These are phyloP conservation scores for Pseudogymnoascus sp. DNA, from an alignment of 2,329 filamentous ascomycete species.

Conservation along the genomic window DNA sequence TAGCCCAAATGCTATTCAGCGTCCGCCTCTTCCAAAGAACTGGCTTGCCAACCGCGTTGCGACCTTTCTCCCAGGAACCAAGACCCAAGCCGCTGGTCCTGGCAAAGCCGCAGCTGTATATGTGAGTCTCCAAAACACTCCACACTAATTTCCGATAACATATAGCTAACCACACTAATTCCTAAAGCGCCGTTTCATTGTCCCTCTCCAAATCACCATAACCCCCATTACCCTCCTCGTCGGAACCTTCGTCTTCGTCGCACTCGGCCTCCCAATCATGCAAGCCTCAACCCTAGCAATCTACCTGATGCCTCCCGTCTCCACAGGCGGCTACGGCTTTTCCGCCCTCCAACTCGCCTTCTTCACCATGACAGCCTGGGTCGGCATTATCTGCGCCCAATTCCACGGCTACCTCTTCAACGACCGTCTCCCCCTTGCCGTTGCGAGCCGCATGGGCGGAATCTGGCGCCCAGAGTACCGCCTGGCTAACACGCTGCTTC, in stretches of 20 bases:
- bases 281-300: conserved; percentile 20
- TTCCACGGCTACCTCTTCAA: conserved; percentile 33
- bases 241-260: conserved; percentile 27
- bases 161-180: not conserved
- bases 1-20: conserved; percentile 19
- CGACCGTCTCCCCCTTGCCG: conserved; percentile 32
- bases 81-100: not conserved
- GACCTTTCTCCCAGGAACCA: conserved; percentile 28
- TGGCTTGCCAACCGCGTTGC: conserved; percentile 25
- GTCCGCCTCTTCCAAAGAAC: conserved; percentile 12
- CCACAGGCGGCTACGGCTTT: conserved; percentile 36
- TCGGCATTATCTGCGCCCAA: conserved; percentile 32
- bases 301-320: conserved; percentile 33
- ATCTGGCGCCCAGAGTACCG: conserved; percentile 25
- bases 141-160: not conserved
- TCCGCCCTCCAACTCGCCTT: conserved; percentile 33
- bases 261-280: conserved; percentile 22
- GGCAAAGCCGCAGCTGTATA: not conserved
- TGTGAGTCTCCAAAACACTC: not conserved
- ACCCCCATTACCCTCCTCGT: conserved; percentile 32
- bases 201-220: not conserved
- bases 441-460: conserved; percentile 16
- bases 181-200: conserved; percentile 23
- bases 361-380: conserved; percentile 35
- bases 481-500: conserved; percentile 13